These are phyloP conservation scores for Podospora pseudocomata DNA, from an alignment of 495 filamentous ascomycete species.

Conservation along the genomic window DNA sequence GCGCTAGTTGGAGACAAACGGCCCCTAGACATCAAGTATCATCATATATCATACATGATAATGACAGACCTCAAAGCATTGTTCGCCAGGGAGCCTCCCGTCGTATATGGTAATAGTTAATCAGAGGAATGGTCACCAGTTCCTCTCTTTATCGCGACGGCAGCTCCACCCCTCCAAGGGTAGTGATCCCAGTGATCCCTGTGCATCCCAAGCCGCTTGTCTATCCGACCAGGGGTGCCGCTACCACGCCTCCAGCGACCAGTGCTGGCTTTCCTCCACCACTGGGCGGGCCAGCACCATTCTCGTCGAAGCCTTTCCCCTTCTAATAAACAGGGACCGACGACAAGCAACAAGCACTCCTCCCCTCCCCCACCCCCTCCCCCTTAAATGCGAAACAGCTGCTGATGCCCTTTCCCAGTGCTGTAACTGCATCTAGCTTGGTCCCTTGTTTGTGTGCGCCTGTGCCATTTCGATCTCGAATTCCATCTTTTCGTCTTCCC, in stretches of 20 bases:
- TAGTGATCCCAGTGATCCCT: slow-evolving; percentile 11
- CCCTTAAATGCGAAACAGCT: slow-evolving; percentile 2
- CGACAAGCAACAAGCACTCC: not conserved
- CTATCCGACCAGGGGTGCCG: slow-evolving; percentile 4
- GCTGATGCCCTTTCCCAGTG: not conserved
- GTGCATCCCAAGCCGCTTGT: slow-evolving; percentile 10
- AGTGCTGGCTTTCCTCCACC: slow-evolving; percentile 2
- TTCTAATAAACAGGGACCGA: slow-evolving; percentile 8
- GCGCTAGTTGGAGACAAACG: not conserved
- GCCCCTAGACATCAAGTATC: not conserved
- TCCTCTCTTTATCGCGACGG: slow-evolving; percentile 5
- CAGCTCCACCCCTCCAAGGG: not conserved
- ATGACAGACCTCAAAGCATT: not conserved
- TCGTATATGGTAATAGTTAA: not conserved
- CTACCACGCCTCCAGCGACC: slow-evolving; percentile 1
- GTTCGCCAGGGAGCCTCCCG: not conserved
- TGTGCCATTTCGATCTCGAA: not conserved
- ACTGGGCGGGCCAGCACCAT: slow-evolving; percentile 9
- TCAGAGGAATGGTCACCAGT: slow-evolving; percentile 4
- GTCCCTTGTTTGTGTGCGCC: not conserved
- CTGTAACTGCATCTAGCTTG: not conserved
- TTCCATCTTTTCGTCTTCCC: not conserved
- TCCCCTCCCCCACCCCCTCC: not conserved
- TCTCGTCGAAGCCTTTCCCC: slow-evolving; percentile 13
- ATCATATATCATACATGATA: not conserved